Evolutionary conservation across 2,329 filamentous ascomycete genomes (phyloP), one percentile per base, ranked within the genome.

Genomic region (Colletotrichum brevisporum): DNA sequence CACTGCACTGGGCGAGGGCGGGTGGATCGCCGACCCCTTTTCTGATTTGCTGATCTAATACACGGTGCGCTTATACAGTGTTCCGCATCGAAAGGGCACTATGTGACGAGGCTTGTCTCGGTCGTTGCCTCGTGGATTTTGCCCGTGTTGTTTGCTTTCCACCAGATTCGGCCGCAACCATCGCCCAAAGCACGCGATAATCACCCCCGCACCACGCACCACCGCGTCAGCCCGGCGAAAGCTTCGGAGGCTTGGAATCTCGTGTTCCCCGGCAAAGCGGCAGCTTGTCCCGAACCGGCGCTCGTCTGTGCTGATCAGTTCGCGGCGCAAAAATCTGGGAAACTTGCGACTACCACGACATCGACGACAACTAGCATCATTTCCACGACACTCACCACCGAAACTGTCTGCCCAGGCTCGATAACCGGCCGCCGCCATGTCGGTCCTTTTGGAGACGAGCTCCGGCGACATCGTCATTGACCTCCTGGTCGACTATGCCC

Each of bases 381-480:
- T 15, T 15, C 41, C n/a, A 51, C 56, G 26, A 51, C 27, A 1
- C 15, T 24, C 21, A 3, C 43, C 45, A 27, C 26, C 53, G 12
- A 21, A 13, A 8, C 18, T 27, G 13, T 24, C 56, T 8, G n/a
- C 45, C 50, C 9, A 51, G 26, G 36, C 12, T n/a, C 31, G 26
- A 39, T 31, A 10, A 2, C 16, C 16, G n/a, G 3, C 24, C 41
- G 47, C 39, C 55, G 57, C 47, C 58, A 98, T 98, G 95, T 97
- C 94, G 71, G 95, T 97, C 63, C 88, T 98, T 36, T 86, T 99
- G 58, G 95, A 99, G 83, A 98, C 96, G 41, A 97, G 92, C 67
- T 89, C 91, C 2, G 95, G 95, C 76, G 96, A 99, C 80, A 92
- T 99, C 76, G 95, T 97, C 73, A 94, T 98, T 76, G 95, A 99